phyloP scores from a whole-genome alignment of 805 yeast genomes.

The Ogataea salicorniae region DNA sequence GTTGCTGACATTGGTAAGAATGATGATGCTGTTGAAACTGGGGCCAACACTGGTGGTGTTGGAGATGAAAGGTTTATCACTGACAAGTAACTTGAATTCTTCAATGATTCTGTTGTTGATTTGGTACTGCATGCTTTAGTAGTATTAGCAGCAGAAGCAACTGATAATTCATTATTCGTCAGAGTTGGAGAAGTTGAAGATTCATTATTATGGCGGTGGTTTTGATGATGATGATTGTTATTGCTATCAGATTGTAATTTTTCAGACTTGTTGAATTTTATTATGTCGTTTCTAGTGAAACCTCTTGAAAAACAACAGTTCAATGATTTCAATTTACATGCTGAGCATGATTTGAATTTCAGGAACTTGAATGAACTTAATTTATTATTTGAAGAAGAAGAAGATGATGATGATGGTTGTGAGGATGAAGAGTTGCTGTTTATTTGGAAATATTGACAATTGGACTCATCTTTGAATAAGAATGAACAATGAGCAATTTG shows the following conservation, averaged over 20 bases:
- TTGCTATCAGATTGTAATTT: slow-evolving; percentile 9
- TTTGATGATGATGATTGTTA: too few species aligned
- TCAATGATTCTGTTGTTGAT: too few species aligned
- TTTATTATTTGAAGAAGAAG: slow-evolving; percentile 10
- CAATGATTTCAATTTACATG: slow-evolving; percentile 43
- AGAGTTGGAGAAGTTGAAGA: slow-evolving; percentile 1
- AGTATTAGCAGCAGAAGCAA: slow-evolving; percentile 6
- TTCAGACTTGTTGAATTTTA: slow-evolving; percentile 32
- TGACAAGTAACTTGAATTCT: too few species aligned
- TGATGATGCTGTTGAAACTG: too few species aligned
- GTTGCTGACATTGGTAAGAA: too few species aligned
- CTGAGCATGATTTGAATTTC: slow-evolving; percentile 50
- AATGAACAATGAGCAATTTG: slow-evolving; percentile 29
- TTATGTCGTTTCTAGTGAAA: slow-evolving; percentile 57
- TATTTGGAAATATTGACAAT: slow-evolving; percentile 28
- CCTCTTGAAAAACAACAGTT: slow-evolving; percentile 59
- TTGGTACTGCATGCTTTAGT: slow-evolving; percentile 15
- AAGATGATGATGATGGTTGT: background rate
- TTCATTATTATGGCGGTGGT: too few species aligned
- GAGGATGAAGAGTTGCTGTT: slow-evolving; percentile 12
- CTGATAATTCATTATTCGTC: background rate
- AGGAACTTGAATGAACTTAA: slow-evolving; percentile 28
- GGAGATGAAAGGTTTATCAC: too few species aligned
- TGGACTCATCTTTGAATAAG: slow-evolving; percentile 17
- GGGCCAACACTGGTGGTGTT: too few species aligned